Evolutionary conservation across 179 eudicot species (phyloP).

Genomic region (Heliamphora pulchella): DNA sequence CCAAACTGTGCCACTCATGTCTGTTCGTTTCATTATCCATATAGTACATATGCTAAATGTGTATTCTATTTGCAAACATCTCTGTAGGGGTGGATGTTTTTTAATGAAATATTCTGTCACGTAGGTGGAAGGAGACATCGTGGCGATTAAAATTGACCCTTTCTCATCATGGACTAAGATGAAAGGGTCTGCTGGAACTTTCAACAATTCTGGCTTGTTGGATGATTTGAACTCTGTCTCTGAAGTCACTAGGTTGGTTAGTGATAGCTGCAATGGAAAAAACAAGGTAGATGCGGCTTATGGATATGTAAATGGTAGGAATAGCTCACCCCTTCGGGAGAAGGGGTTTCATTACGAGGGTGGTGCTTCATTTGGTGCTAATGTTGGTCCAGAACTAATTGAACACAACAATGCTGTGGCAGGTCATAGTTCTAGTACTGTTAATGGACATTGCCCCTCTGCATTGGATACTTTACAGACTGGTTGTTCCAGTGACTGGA

Average conservation of each 20-base stretch:
- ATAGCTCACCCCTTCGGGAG: constrained; percentile 18
- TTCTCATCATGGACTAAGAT: constrained; percentile 64
- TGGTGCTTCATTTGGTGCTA: constrained; percentile 20
- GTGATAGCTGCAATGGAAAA: constrained; percentile 42
- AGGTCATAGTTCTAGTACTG: constrained; percentile 16
- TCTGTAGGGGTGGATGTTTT: neutral
- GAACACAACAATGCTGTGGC: constrained; percentile 12
- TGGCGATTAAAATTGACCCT: constrained; percentile 70
- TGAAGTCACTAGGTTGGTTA: constrained; percentile 21
- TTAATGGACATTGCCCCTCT: constrained; percentile 23
- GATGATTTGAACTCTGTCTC: constrained; percentile 25
- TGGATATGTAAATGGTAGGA: constrained; percentile 16
- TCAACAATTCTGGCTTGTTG: constrained; percentile 21
- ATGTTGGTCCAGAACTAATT: constrained; percentile 14
- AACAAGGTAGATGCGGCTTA: constrained; percentile 24
- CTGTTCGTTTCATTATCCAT: neutral
- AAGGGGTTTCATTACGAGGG: constrained; percentile 18
- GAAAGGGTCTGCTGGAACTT: constrained; percentile 55
- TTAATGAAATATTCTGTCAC: constrained; percentile 14
- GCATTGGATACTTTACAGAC: constrained; percentile 21
- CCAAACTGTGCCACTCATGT: no score
- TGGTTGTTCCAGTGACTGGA: constrained; percentile 23
- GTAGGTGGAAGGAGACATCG: constrained; percentile 88
- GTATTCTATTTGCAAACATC: neutral
- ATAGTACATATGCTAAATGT: neutral